These are phyloP conservation scores for Dioscorea dumetorum DNA, from an alignment of 106 monocot species.

Conservation along the genomic window DNA sequence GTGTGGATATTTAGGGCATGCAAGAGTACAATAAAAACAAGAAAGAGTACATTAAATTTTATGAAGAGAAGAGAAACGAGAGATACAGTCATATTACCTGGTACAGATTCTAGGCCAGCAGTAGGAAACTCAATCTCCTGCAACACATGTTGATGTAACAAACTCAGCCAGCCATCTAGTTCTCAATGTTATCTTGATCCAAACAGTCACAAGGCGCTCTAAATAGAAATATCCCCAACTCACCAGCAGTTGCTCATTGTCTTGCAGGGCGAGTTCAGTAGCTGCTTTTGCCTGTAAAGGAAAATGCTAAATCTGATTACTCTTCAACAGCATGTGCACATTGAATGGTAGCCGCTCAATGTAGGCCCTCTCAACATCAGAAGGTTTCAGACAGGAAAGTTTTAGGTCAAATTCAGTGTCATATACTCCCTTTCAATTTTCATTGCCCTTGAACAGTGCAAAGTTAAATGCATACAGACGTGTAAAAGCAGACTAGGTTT, in stretches of 20 bases:
- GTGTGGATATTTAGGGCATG: background rate
- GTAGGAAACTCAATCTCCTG: conserved; percentile 99
- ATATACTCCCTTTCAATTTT: too few relatives aligned
- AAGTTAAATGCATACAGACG: too few relatives aligned
- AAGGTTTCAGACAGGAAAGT: too few relatives aligned
- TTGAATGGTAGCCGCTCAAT: too few relatives aligned
- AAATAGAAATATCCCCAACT: conserved; percentile 11
- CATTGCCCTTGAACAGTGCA: too few relatives aligned
- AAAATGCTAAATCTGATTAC: background rate
- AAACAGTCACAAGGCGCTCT: background rate
- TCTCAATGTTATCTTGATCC: too few relatives aligned
- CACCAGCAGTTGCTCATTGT: conserved; percentile 73
- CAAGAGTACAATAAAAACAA: background rate
- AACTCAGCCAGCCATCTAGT: background rate
- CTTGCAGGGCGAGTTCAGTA: conserved; percentile 56
- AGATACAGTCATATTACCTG: conserved; percentile 37
- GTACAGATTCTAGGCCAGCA: conserved; percentile 81
- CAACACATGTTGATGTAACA: background rate
- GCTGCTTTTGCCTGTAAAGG: conserved; percentile 80
- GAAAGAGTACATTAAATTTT: background rate
- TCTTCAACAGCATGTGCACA: too few relatives aligned
- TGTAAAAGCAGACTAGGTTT: too few relatives aligned
- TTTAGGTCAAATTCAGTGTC: too few relatives aligned
- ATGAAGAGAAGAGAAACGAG: background rate
- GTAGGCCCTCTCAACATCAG: too few relatives aligned